These are phyloP conservation scores for Forsythia viridissima DNA, from an alignment of 257 asterid species.

Conservation along the genomic window DNA sequence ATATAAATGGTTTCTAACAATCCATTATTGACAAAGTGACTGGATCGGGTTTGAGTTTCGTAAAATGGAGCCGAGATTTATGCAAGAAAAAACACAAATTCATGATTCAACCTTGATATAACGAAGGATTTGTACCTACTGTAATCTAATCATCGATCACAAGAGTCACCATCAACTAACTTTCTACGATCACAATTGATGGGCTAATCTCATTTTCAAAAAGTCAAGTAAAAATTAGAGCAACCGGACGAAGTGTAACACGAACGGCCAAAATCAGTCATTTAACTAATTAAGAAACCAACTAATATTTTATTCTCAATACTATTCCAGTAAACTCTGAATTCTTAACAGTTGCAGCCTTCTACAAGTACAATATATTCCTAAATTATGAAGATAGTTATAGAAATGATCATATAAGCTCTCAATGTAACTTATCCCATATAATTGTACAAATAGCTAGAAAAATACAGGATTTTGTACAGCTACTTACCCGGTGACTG, in stretches of 20 bases:
- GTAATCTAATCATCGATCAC: not conserved
- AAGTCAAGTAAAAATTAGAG: not conserved
- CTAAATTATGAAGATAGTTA: not conserved
- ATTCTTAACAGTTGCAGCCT: constrained; percentile 8
- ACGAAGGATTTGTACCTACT: not conserved
- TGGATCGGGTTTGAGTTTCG: not conserved
- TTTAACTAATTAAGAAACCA: not conserved
- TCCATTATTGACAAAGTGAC: not conserved
- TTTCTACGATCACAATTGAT: not conserved
- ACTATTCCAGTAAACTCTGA: not conserved
- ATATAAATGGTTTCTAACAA: too few species aligned
- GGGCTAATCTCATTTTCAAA: not conserved
- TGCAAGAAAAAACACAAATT: not conserved
- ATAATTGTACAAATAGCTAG: constrained; percentile 13
- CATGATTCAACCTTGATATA: not conserved
- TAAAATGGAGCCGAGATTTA: not conserved
- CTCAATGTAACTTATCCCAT: not conserved
- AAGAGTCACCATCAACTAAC: not conserved
- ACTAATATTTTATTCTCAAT: not conserved
- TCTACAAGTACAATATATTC: constrained; percentile 10
- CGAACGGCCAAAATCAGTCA: not conserved
- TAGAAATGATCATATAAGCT: not conserved
- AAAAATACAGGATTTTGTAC: constrained; percentile 10
- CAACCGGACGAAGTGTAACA: not conserved
- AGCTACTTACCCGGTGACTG: not conserved